Evolutionary conservation across 129 eudicot genomes (phyloP).

Genomic region (Glebionis coronaria): DNA sequence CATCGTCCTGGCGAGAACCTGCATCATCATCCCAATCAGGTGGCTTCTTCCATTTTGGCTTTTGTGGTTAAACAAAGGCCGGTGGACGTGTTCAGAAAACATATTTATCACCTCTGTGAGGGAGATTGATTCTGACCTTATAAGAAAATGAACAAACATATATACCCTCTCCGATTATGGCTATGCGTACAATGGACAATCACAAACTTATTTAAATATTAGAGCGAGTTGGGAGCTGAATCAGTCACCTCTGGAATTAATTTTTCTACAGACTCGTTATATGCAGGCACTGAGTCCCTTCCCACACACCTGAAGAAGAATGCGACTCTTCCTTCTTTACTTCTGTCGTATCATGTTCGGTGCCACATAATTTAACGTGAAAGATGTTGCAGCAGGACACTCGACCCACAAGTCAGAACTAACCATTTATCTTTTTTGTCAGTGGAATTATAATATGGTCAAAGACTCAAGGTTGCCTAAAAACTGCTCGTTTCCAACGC

Average conservation of each 20-base stretch:
- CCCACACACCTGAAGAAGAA: conserved; percentile 64
- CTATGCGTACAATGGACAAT: conserved; percentile 73
- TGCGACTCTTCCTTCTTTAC: too few relatives aligned
- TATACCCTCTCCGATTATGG: conserved; percentile 65
- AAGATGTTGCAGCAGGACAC: too few relatives aligned
- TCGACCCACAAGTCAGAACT: too few relatives aligned
- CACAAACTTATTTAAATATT: conserved; percentile 37
- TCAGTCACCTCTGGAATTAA: conserved; percentile 50
- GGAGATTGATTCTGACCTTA: conserved; percentile 40
- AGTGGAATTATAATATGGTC: too few relatives aligned
- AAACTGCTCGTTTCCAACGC: too few relatives aligned
- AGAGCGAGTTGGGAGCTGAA: conserved; percentile 37
- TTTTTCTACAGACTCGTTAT: conserved; percentile 55
- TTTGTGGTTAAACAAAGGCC: conserved; percentile 54
- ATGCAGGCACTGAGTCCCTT: conserved; percentile 64
- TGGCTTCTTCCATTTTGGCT: conserved; percentile 69
- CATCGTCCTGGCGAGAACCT: conserved; percentile 42
- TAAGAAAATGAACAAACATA: conserved; percentile 59
- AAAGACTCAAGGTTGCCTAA: too few relatives aligned
- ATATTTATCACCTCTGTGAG: conserved; percentile 58
- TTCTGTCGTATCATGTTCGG: too few relatives aligned
- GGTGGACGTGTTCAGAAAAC: conserved; percentile 58
- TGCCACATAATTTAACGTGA: too few relatives aligned
- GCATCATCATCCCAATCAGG: conserved; percentile 53
- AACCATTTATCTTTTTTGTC: too few relatives aligned